Evolutionary conservation across 140 eudicot species (phyloP).

Genomic region (Bidens hawaiensis): DNA sequence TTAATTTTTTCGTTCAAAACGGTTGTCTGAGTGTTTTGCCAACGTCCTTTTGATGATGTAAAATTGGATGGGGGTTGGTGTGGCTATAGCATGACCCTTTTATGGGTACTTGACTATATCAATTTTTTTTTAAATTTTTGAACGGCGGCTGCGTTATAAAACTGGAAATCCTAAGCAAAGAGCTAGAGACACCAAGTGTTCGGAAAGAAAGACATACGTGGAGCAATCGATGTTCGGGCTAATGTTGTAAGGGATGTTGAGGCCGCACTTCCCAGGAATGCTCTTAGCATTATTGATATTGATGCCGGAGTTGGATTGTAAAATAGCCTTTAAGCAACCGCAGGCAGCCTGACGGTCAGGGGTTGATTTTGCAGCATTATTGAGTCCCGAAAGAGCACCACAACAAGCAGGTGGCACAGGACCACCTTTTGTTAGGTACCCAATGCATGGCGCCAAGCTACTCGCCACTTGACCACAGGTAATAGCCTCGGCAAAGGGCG

Average conservation of each 20-base stretch:
- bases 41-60: too few relatives aligned
- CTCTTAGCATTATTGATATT: conserved; percentile 1
- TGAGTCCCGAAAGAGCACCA: background rate
- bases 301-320: background rate
- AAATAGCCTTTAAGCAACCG: conserved; percentile 25
- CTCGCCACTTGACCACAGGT: too few relatives aligned
- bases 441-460: too few relatives aligned
- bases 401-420: too few relatives aligned
- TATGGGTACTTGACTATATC: background rate
- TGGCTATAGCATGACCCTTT: too few relatives aligned
- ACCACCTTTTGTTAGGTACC: too few relatives aligned
- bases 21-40: too few relatives aligned
- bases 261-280: conserved; percentile 37
- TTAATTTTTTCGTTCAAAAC: too few relatives aligned
- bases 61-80: too few relatives aligned
- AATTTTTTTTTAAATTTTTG: too few relatives aligned
- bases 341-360: conserved; percentile 26
- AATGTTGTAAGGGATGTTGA: conserved; percentile 36
- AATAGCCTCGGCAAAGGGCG: conserved; percentile 8
- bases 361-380: conserved; percentile 15
- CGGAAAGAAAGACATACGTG: conserved; percentile 36
- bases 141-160: too few relatives aligned
- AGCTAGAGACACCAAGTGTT: too few relatives aligned
- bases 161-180: background rate
- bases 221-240: conserved; percentile 42